A percentile compares a stretch with the other conserved stretches of the same genome.
Conservation (phyloP, 306 rosid species). For the Hippophae rhamnoides region DNA sequence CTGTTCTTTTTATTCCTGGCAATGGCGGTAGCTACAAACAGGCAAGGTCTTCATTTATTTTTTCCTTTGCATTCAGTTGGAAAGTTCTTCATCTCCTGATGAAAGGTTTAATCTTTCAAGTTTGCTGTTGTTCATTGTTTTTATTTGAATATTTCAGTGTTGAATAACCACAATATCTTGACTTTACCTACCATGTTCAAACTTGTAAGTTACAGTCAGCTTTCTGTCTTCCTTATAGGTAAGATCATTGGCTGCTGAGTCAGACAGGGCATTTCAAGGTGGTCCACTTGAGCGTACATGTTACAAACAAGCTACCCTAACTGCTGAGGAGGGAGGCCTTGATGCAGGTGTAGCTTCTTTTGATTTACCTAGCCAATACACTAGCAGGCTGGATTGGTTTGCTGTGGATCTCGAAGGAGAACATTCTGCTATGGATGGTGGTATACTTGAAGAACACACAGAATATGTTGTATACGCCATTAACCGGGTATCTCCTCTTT, state of each 20-base stretch:
- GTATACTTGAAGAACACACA: conserved; percentile 78
- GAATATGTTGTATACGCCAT: conserved; percentile 82
- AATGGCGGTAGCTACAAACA: conserved; percentile 99
- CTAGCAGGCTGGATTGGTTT: conserved; percentile 82
- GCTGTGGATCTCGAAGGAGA: conserved; percentile 96
- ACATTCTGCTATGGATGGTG: conserved; percentile 98
- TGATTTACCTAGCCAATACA: conserved; percentile 49
- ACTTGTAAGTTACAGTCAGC: no score
- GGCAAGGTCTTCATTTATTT: conserved; percentile 60
- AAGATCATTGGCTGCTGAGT: conserved; percentile 90
- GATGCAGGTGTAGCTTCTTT: conserved; percentile 3
- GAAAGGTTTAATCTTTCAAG: not conserved
- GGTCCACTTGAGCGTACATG: conserved; percentile 75
- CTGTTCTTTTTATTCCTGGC: conserved; percentile 93
- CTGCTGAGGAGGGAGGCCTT: conserved; percentile 51
- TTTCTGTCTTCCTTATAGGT: conserved; percentile 32
- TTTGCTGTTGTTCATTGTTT: no score
- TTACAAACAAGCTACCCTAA: conserved; percentile 61
- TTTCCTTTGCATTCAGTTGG: not conserved
- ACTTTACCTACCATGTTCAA: no score
- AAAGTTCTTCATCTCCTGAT: not conserved
- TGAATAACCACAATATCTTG: not conserved
- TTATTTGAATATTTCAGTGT: not conserved
- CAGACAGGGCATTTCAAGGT: conserved; percentile 80
- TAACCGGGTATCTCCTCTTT: conserved; percentile 59